Conservation (phyloP, 129 eudicot species). For the Flaveria robusta region DNA sequence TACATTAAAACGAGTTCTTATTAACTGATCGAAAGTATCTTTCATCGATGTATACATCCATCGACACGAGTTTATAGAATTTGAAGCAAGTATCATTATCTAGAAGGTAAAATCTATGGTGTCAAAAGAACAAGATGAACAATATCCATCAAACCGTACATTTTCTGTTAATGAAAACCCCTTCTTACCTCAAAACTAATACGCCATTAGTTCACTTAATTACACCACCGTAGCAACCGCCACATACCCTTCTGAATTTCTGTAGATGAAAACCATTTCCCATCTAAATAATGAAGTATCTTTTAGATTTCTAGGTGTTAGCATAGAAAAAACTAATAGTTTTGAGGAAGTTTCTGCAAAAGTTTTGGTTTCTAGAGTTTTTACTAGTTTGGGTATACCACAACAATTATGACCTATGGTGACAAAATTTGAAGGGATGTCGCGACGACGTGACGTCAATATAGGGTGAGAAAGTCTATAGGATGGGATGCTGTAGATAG, state of each 20-base stretch:
- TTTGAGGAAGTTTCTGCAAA: too few species aligned
- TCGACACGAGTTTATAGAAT: background rate
- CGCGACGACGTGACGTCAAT: too few species aligned
- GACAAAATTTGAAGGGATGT: too few species aligned
- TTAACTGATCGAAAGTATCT: background rate
- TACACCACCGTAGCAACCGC: constrained; percentile 7
- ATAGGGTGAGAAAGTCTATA: too few species aligned
- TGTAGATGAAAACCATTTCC: too few species aligned
- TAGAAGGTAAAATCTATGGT: background rate
- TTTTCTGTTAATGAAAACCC: constrained; percentile 38
- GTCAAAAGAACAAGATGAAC: constrained; percentile 33
- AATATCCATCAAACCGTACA: constrained; percentile 23
- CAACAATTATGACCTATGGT: too few species aligned
- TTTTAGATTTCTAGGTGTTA: too few species aligned
- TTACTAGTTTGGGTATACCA: too few species aligned
- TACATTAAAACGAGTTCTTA: background rate
- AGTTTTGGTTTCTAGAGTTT: too few species aligned
- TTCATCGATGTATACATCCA: background rate
- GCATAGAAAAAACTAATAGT: too few species aligned
- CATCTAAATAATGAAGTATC: too few species aligned
- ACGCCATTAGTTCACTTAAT: background rate
- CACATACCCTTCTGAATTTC: constrained; percentile 19
- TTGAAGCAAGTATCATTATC: constrained; percentile 21
- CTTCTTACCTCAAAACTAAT: constrained; percentile 39
- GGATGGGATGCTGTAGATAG: too few species aligned